Evolutionary conservation across 495 filamentous ascomycete genomes (phyloP).

Genomic region (Annulohypoxylon stygium): DNA sequence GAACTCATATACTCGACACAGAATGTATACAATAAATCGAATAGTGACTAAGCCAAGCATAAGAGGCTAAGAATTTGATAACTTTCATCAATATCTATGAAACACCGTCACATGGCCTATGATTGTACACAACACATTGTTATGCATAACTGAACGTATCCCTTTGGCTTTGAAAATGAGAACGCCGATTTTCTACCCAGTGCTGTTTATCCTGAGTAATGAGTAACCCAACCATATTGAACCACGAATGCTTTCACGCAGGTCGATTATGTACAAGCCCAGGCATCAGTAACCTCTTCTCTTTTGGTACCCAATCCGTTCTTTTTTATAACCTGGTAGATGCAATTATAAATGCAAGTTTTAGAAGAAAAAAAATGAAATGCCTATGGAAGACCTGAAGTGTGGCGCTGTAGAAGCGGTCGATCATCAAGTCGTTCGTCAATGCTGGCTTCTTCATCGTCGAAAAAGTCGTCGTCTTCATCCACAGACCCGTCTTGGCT

Average conservation of each 20-base stretch:
- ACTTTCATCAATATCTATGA: background rate
- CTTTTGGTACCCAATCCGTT: slow-evolving; percentile 9
- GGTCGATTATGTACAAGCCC: slow-evolving; percentile 12
- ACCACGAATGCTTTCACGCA: slow-evolving; percentile 3
- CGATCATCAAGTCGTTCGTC: slow-evolving; percentile 53
- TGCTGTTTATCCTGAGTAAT: background rate
- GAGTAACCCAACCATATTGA: slow-evolving; percentile 1
- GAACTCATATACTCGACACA: too few species aligned
- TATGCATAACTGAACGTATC: background rate
- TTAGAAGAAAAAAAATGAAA: background rate
- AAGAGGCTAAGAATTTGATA: background rate
- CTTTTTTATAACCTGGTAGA: slow-evolving; percentile 25
- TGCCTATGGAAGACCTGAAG: slow-evolving; percentile 43
- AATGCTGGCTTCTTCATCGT: slow-evolving; percentile 35
- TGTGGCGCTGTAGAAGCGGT: slow-evolving; percentile 56
- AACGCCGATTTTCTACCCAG: background rate
- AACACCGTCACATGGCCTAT: background rate
- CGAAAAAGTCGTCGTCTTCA: slow-evolving; percentile 45
- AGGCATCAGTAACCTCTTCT: slow-evolving; percentile 20
- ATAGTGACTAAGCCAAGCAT: background rate
- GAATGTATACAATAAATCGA: too few species aligned
- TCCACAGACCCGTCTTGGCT: slow-evolving; percentile 50
- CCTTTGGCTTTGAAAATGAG: background rate
- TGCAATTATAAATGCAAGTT: slow-evolving; percentile 33
- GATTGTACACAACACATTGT: background rate